Evolutionary conservation across 1,139 yeast species (phyloP).

Genomic region (Taphrina communis): DNA sequence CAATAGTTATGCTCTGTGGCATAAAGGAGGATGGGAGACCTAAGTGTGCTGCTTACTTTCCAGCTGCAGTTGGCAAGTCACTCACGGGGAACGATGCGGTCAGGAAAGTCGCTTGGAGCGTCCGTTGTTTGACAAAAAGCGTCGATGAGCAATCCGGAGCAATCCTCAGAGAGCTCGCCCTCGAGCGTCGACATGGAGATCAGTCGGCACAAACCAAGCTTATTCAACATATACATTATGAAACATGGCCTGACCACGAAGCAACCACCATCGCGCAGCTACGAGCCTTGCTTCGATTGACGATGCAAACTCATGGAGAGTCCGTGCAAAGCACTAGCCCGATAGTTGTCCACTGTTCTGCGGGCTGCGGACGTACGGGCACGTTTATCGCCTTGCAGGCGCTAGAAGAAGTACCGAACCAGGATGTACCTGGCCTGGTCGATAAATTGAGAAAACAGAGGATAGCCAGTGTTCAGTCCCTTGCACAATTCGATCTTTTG

Average conservation of each 20-base stretch:
- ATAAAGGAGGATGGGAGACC: slow-evolving; percentile 62
- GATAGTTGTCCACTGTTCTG: slow-evolving; percentile 73
- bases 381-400: slow-evolving; percentile 75
- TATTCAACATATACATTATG: slow-evolving; percentile 49
- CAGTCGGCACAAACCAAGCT: background rate
- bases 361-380: slow-evolving; percentile 86
- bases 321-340: slow-evolving; percentile 49
- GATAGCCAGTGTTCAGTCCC: slow-evolving; percentile 41
- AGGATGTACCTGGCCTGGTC: slow-evolving; percentile 19
- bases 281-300: slow-evolving; percentile 55
- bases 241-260: slow-evolving; percentile 51
- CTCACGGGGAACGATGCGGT: background rate
- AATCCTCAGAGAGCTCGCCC: background rate
- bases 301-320: slow-evolving; percentile 49
- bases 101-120: slow-evolving; percentile 30
- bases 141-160: background rate
- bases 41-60: slow-evolving; percentile 85
- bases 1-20: slow-evolving; percentile 88
- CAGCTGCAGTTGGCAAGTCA: slow-evolving; percentile 48
- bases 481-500: slow-evolving; percentile 41
- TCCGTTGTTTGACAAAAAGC: slow-evolving; percentile 14
- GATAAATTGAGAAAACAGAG: slow-evolving; percentile 37
- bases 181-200: background rate
- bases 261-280: slow-evolving; percentile 50
- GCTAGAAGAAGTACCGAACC: slow-evolving; percentile 49